A percentile compares a stretch with the other conserved stretches of the same genome.
These are phyloP conservation scores for Xylariaceae sp. DNA, from an alignment of 2,329 filamentous ascomycete genomes.

Conservation along the genomic window DNA sequence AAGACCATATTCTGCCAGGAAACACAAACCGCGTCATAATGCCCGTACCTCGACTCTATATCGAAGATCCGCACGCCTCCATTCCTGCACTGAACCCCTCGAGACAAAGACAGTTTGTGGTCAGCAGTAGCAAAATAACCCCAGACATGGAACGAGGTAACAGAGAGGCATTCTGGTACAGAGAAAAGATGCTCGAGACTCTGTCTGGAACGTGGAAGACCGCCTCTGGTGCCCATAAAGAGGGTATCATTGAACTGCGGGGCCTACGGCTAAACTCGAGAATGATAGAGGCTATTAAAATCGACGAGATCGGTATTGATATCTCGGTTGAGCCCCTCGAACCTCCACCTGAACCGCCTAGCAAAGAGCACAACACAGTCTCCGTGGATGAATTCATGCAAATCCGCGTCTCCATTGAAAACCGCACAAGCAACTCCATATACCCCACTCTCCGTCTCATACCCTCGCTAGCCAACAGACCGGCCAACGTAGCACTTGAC, in stretches of 20 bases:
- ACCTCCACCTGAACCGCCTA: conserved; percentile 7
- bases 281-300: conserved; percentile 79
- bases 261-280: conserved; percentile 69
- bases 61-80: conserved; percentile 72
- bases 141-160: conserved; percentile 75
- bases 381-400: conserved; percentile 64
- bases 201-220: conserved; percentile 72
- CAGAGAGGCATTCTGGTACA: conserved; percentile 88
- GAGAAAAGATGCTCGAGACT: conserved; percentile 72
- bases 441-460: conserved; percentile 72
- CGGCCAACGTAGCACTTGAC: conserved; percentile 71
- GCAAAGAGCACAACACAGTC: conserved; percentile 26
- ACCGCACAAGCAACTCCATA: conserved; percentile 67
- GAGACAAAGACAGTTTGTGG: conserved; percentile 88
- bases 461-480: conserved; percentile 72
- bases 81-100: conserved; percentile 79
- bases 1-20: conserved; percentile 61
- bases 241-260: conserved; percentile 73
- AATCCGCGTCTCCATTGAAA: conserved; percentile 68
- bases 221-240: conserved; percentile 47
- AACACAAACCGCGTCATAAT: conserved; percentile 73
- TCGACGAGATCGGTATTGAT: conserved; percentile 74
- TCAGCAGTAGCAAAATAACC: conserved; percentile 74
- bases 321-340: conserved; percentile 47
- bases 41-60: conserved; percentile 70